Conservation (phyloP, 306 rosid genomes). For the Cotoneaster glaucophyllus region DNA sequence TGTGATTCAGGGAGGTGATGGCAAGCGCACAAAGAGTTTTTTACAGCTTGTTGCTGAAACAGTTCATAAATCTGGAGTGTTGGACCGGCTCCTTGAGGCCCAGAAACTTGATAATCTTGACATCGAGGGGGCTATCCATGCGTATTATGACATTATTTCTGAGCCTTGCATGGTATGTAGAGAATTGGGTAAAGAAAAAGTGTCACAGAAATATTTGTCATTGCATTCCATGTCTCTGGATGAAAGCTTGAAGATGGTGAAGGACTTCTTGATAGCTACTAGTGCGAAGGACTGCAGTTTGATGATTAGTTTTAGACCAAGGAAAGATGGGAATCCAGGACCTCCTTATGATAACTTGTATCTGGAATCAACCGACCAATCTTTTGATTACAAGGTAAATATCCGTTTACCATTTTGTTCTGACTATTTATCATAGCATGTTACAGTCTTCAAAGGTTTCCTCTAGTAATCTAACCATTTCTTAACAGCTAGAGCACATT, state of each 20-base stretch:
- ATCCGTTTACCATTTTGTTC: slow-evolving; percentile 4
- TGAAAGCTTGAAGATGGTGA: slow-evolving; percentile 70
- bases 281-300: slow-evolving; percentile 94
- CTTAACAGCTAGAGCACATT: background rate
- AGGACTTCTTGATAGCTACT: slow-evolving; percentile 74
- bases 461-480: background rate
- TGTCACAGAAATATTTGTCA: slow-evolving; percentile 32
- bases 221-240: slow-evolving; percentile 74
- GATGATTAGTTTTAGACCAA: slow-evolving; percentile 72
- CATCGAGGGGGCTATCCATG: slow-evolving; percentile 92
- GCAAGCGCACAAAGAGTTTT: slow-evolving; percentile 48
- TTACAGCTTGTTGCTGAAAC: slow-evolving; percentile 68
- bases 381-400: slow-evolving; percentile 73
- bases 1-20: slow-evolving; percentile 52
- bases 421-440: background rate
- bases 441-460: background rate
- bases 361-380: slow-evolving; percentile 60
- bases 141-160: slow-evolving; percentile 61
- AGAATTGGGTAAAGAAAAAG: slow-evolving; percentile 45
- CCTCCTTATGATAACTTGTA: slow-evolving; percentile 36
- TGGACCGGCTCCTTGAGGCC: slow-evolving; percentile 66
- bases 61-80: slow-evolving; percentile 49
- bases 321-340: slow-evolving; percentile 35
- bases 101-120: slow-evolving; percentile 83
- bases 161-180: slow-evolving; percentile 68